Percentiles rank a stretch among this genome's conserved stretches.
phyloP scores from a whole-genome alignment of 768 basidiomycete species.

The Clathrus columnatus region DNA sequence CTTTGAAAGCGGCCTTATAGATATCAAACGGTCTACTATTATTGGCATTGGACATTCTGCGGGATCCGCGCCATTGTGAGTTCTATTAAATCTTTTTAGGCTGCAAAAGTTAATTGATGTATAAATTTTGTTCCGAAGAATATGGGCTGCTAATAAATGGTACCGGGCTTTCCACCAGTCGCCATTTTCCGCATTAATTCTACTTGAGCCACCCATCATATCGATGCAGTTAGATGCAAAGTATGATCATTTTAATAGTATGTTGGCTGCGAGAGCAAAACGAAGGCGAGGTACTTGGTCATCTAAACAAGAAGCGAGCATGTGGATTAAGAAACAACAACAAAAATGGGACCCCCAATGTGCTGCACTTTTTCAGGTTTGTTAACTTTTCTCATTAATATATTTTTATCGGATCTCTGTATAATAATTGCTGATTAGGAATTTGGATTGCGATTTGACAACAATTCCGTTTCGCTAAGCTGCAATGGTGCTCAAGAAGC shows the following conservation, averaged over 20 bases:
- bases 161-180: not conserved
- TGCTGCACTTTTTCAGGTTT: conserved; percentile 30
- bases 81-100: not conserved
- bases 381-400: conserved; percentile 15
- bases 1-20: conserved; percentile 19
- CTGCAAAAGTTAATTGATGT: conserved; percentile 17
- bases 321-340: conserved; percentile 36
- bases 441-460: not conserved
- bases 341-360: conserved; percentile 36
- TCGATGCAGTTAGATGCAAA: conserved; percentile 30
- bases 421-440: not conserved
- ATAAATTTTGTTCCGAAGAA: conserved; percentile 31
- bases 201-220: conserved; percentile 38
- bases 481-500: conserved; percentile 39
- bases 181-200: conserved; percentile 31
- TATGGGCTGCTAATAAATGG: conserved; percentile 19
- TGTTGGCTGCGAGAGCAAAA: conserved; percentile 22
- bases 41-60: conserved; percentile 38
- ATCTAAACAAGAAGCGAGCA: conserved; percentile 31
- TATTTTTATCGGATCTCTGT: conserved; percentile 7
- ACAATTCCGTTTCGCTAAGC: conserved; percentile 25
- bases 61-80: conserved; percentile 33
- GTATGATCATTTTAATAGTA: conserved; percentile 30
- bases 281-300: conserved; percentile 36
- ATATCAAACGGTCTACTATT: conserved; percentile 27